phyloP scores from a whole-genome alignment of 2,329 filamentous ascomycete species.

The Claviceps sp. region DNA sequence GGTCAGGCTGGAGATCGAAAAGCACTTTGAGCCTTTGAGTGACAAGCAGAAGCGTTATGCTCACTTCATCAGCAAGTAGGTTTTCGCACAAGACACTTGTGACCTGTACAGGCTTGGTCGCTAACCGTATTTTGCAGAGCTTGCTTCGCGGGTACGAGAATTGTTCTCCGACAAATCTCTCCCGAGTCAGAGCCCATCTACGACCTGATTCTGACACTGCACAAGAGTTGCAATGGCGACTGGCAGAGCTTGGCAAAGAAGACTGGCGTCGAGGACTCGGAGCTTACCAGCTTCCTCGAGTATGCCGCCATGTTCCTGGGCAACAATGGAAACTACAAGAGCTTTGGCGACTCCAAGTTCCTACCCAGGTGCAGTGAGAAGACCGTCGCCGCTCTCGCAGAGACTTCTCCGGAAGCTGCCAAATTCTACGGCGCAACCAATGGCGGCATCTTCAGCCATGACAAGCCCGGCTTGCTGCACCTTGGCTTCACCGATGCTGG shows the following conservation, averaged over 20 bases:
- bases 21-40: conserved; percentile 71
- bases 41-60: conserved; percentile 80
- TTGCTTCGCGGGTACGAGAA: conserved; percentile 61
- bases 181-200: conserved; percentile 72
- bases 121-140: conserved; percentile 36
- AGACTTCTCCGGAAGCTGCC: conserved; percentile 44
- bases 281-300: conserved; percentile 57
- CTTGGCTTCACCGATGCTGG: conserved; percentile 62
- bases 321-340: conserved; percentile 77
- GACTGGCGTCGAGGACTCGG: conserved; percentile 48
- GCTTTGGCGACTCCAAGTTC: conserved; percentile 76
- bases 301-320: conserved; percentile 69
- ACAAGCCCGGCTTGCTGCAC: conserved; percentile 53
- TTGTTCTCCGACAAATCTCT: conserved; percentile 69
- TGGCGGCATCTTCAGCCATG: conserved; percentile 58
- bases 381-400: conserved; percentile 51
- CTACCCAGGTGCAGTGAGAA: conserved; percentile 56
- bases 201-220: conserved; percentile 63
- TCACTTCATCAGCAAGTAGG: conserved; percentile 72
- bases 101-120: neutral
- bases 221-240: conserved; percentile 53
- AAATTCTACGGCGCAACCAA: conserved; percentile 53
- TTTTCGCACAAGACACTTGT: neutral
- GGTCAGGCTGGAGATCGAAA: conserved; percentile 78
- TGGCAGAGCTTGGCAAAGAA: conserved; percentile 56